Evolutionary conservation across 768 basidiomycete species (phyloP).

Genomic region (Hypholoma sublateritium): DNA sequence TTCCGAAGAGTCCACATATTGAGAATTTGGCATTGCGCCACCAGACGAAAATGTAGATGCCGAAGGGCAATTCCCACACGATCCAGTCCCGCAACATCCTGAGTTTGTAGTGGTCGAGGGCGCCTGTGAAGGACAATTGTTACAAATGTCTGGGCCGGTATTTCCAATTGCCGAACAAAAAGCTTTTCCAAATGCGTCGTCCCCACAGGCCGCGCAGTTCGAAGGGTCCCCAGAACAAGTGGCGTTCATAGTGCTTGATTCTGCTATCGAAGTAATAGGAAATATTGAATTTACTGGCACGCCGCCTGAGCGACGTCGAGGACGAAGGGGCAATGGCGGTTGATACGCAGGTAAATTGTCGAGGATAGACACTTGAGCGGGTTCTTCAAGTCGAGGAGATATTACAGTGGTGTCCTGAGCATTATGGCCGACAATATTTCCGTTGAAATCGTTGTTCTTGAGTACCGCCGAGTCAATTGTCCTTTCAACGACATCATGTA

Average conservation of each 20-base stretch:
- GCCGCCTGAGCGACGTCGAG: slow-evolving; percentile 54
- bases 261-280: slow-evolving; percentile 35
- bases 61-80: slow-evolving; percentile 25
- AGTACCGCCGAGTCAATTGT: slow-evolving; percentile 5
- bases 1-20: slow-evolving; percentile 31
- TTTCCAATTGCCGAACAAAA: slow-evolving; percentile 79
- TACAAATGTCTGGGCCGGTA: slow-evolving; percentile 57
- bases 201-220: slow-evolving; percentile 83
- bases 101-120: slow-evolving; percentile 5
- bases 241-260: slow-evolving; percentile 20
- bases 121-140: slow-evolving; percentile 48
- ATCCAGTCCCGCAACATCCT: slow-evolving; percentile 21
- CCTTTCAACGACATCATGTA: slow-evolving; percentile 40
- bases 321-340: slow-evolving; percentile 78
- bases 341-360: slow-evolving; percentile 81
- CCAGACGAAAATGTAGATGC: slow-evolving; percentile 4
- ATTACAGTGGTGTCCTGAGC: background rate
- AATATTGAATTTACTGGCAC: slow-evolving; percentile 51
- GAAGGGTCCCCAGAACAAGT: slow-evolving; percentile 84
- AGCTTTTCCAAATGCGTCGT: slow-evolving; percentile 84
- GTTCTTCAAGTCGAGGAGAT: background rate
- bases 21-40: slow-evolving; percentile 10
- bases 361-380: slow-evolving; percentile 52
- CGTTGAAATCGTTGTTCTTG: background rate
- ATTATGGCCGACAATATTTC: background rate